Evolutionary conservation across 73 alveolate genomes (phyloP).

Genomic region (Loxodes magnus): DNA sequence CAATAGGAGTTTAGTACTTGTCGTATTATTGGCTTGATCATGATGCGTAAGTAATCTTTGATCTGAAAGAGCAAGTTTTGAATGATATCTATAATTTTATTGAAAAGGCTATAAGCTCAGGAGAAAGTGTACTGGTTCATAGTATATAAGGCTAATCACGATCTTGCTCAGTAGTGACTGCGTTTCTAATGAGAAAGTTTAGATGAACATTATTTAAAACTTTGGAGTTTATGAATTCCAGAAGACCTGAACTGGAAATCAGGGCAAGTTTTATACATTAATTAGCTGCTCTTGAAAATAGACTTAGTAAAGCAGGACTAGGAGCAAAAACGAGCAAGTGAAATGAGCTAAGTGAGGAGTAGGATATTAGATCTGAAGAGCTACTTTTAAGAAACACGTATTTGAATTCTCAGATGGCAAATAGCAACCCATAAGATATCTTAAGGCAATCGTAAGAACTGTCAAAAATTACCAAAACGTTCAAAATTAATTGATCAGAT

Average conservation of each 20-base stretch:
- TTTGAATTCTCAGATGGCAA: slow-evolving; percentile 78
- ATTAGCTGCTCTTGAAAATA: slow-evolving; percentile 64
- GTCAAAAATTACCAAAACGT: neutral
- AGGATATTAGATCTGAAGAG: slow-evolving; percentile 55
- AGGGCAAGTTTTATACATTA: slow-evolving; percentile 52
- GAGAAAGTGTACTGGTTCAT: slow-evolving; percentile 96
- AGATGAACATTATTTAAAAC: slow-evolving; percentile 69
- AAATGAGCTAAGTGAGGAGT: slow-evolving; percentile 59
- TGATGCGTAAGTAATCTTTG: slow-evolving; percentile 76
- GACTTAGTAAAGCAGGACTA: slow-evolving; percentile 33
- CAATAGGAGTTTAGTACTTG: slow-evolving; percentile 82
- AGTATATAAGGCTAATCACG: slow-evolving; percentile 93
- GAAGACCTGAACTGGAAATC: slow-evolving; percentile 72
- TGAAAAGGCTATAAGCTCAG: slow-evolving; percentile 80
- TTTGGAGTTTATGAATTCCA: slow-evolving; percentile 61
- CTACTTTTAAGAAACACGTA: slow-evolving; percentile 71
- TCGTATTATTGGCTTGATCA: slow-evolving; percentile 84
- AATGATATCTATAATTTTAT: slow-evolving; percentile 82
- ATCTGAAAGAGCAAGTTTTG: slow-evolving; percentile 77
- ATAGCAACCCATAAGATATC: slow-evolving; percentile 39
- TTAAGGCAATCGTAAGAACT: too few relatives aligned
- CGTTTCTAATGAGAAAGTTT: slow-evolving; percentile 86
- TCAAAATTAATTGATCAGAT: slow-evolving; percentile 2
- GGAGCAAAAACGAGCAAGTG: slow-evolving; percentile 60
- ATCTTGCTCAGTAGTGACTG: slow-evolving; percentile 83